These are phyloP conservation scores for Hsuehochloa calcarea DNA, from an alignment of 176 grass and related monocot genomes.

Conservation along the genomic window DNA sequence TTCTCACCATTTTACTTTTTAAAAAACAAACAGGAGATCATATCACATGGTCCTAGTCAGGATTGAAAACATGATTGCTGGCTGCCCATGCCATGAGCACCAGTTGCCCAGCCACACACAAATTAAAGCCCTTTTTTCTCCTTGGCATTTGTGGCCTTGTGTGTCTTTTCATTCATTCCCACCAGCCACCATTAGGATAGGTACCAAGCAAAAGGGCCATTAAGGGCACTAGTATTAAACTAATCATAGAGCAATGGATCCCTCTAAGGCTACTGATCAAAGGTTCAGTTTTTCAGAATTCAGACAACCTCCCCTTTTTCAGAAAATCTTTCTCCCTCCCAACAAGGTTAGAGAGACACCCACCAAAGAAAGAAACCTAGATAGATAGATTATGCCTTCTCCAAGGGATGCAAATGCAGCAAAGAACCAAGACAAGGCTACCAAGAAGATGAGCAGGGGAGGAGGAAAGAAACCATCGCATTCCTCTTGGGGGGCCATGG, in stretches of 20 bases:
- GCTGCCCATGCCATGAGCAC: slow-evolving; percentile 18
- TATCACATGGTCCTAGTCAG: slow-evolving; percentile 12
- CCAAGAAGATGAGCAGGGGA: slow-evolving; percentile 30
- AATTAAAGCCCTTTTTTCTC: slow-evolving; percentile 14
- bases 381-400: slow-evolving; percentile 15
- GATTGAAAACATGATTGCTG: slow-evolving; percentile 46
- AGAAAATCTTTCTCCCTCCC: neutral
- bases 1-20: neutral
- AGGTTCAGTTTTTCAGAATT: neutral
- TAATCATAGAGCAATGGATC: slow-evolving; percentile 41
- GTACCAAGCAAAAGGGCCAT: slow-evolving; percentile 20
- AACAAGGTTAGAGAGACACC: slow-evolving; percentile 5
- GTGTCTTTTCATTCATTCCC: slow-evolving; percentile 53
- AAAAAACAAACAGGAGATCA: neutral
- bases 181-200: slow-evolving; percentile 16
- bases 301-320: slow-evolving; percentile 12
- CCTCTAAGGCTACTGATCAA: slow-evolving; percentile 30
- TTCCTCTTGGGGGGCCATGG: slow-evolving; percentile 27
- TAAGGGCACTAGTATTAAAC: slow-evolving; percentile 38
- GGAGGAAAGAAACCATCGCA: neutral
- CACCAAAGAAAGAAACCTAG: neutral
- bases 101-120: slow-evolving; percentile 23
- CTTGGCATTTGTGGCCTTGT: slow-evolving; percentile 42
- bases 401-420: slow-evolving; percentile 45
- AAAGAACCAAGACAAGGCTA: slow-evolving; percentile 1